Conservation (phyloP, 306 rosid genomes). For the Pueraria montana region DNA sequence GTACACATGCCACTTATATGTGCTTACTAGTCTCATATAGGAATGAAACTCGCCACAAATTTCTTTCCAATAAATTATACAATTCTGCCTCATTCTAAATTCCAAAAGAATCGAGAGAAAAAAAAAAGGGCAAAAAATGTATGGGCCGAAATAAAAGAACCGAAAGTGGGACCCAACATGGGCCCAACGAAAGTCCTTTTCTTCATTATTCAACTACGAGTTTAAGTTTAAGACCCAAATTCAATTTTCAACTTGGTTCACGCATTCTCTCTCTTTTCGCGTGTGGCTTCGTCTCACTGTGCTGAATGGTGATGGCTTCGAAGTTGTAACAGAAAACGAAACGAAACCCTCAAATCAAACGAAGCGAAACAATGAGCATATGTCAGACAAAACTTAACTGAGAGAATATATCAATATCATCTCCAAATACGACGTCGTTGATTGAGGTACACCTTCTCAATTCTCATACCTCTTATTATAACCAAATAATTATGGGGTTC, state of each 20-base stretch:
- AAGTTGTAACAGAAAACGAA: neutral
- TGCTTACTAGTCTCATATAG: no score
- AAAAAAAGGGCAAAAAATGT: neutral
- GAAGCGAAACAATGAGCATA: neutral
- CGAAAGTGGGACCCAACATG: neutral
- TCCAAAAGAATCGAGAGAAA: no score
- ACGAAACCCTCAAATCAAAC: neutral
- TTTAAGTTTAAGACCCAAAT: neutral
- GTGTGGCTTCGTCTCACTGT: neutral
- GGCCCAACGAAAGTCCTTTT: neutral
- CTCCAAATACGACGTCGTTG: neutral
- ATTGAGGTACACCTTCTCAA: slow-evolving; percentile 34
- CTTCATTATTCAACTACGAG: neutral
- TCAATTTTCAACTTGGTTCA: slow-evolving; percentile 29
- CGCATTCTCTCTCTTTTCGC: slow-evolving; percentile 5
- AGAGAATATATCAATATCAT: neutral
- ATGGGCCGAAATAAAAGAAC: neutral
- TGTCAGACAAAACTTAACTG: neutral
- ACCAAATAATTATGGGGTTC: neutral
- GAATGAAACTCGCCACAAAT: no score
- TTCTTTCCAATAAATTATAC: no score
- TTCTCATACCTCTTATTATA: neutral
- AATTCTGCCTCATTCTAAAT: no score
- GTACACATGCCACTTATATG: no score
- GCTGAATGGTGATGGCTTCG: slow-evolving; percentile 2